A percentile compares a stretch with the other conserved stretches of the same genome.
These are phyloP conservation scores for Viola pubescens DNA, from an alignment of 441 rosid species.

Conservation along the genomic window DNA sequence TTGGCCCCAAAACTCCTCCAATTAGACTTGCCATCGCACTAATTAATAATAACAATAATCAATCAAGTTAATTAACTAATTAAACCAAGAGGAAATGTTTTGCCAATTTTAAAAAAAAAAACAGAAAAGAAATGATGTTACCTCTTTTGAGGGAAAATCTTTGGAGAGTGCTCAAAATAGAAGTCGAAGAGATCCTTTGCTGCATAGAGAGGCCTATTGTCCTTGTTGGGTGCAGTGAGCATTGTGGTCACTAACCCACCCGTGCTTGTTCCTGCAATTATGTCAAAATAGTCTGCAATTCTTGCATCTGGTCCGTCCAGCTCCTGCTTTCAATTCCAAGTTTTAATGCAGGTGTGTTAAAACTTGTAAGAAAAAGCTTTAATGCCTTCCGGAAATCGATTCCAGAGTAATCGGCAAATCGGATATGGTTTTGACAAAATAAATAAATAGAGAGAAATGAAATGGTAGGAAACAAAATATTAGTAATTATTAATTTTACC, in stretches of 20 bases:
- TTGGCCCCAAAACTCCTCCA: slow-evolving; percentile 17
- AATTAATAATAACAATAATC: not conserved
- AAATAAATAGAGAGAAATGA: not conserved
- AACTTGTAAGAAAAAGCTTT: not conserved
- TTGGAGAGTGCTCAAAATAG: slow-evolving; percentile 33
- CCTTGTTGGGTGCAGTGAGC: slow-evolving; percentile 36
- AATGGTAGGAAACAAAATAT: not conserved
- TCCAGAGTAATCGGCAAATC: not conserved
- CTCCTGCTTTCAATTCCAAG: slow-evolving; percentile 21
- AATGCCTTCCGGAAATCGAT: not conserved
- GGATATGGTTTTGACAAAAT: not conserved
- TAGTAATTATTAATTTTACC: slow-evolving; percentile 11
- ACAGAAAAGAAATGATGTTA: not conserved
- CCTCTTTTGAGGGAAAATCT: slow-evolving; percentile 38
- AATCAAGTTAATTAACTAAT: not conserved
- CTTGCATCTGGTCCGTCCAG: slow-evolving; percentile 46
- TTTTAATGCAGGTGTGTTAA: not conserved
- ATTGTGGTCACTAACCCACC: slow-evolving; percentile 52
- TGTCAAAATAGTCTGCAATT: slow-evolving; percentile 45
- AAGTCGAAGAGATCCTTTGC: slow-evolving; percentile 41
- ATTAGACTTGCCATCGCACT: not conserved
- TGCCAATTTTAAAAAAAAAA: not conserved
- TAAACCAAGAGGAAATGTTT: no score
- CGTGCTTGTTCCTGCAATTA: slow-evolving; percentile 47
- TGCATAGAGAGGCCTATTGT: slow-evolving; percentile 36